Evolutionary conservation across 2,329 filamentous ascomycete species (phyloP).

Genomic region (Dactylonectria estremocensis): DNA sequence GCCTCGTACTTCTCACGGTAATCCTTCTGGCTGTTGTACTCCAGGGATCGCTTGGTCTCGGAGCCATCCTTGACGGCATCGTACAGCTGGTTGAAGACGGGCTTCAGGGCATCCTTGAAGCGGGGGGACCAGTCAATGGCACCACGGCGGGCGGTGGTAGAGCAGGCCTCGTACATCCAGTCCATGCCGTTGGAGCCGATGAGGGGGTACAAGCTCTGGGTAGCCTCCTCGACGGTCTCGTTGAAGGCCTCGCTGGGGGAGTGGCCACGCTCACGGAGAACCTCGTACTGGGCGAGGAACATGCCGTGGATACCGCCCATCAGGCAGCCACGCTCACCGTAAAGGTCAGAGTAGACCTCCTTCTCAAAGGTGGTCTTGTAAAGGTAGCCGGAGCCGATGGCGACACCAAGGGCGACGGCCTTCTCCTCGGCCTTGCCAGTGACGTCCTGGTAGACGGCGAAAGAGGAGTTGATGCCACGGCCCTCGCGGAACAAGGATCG

Average conservation of each 20-base stretch:
- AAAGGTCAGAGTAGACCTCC: conserved; percentile 99
- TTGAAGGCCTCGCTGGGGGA: conserved; percentile 99
- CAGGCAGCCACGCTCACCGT: conserved; percentile 99
- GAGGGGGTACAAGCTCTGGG: conserved; percentile 96
- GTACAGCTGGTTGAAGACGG: conserved; percentile 98
- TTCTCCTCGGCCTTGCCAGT: conserved; percentile 99
- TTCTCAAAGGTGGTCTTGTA: conserved; percentile 99
- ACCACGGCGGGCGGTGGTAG: conserved; percentile 96
- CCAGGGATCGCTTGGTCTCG: conserved; percentile 96
- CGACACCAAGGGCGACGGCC: conserved; percentile 95
- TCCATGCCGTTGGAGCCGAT: conserved; percentile 99
- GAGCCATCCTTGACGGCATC: conserved; percentile 90
- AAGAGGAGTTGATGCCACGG: conserved; percentile 99
- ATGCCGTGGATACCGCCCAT: conserved; percentile 99
- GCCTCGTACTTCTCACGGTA: conserved; percentile 98
- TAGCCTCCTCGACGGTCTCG: conserved; percentile 99
- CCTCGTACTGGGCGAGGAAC: conserved; percentile 99
- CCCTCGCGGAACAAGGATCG: conserved; percentile 99
- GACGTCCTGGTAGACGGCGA: conserved; percentile 98
- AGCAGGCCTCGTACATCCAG: conserved; percentile 99
- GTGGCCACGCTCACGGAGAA: conserved; percentile 98
- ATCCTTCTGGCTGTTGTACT: conserved; percentile 96
- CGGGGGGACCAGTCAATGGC: conserved; percentile 98
- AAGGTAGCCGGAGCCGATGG: conserved; percentile 97
- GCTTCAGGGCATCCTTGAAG: conserved; percentile 99